These are phyloP conservation scores for Saturnispora gosingensis DNA, from an alignment of 805 yeast genomes.

Conservation along the genomic window DNA sequence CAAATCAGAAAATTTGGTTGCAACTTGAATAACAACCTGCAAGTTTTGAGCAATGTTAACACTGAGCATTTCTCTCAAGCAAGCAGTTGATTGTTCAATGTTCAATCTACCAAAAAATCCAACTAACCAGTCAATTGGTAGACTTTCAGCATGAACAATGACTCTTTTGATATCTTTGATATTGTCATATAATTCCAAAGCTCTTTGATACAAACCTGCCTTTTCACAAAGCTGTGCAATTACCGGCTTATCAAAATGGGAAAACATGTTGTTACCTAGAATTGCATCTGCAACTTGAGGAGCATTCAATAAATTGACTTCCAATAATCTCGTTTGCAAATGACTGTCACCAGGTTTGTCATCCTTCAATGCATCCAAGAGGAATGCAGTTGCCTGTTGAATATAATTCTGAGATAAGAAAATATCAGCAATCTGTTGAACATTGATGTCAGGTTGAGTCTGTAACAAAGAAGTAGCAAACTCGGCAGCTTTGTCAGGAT, in stretches of 20 bases:
- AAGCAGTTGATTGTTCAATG: constrained; percentile 85
- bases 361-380: constrained; percentile 88
- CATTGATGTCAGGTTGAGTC: constrained; percentile 54
- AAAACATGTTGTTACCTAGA: constrained; percentile 89
- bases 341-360: constrained; percentile 94
- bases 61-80: constrained; percentile 75
- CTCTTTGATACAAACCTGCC: constrained; percentile 93
- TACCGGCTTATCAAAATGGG: constrained; percentile 89
- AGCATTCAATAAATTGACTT: constrained; percentile 87
- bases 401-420: constrained; percentile 89
- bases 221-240: constrained; percentile 90
- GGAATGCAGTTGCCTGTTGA: constrained; percentile 96
- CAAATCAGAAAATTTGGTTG: constrained; percentile 90
- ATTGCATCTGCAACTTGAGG: constrained; percentile 99
- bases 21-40: constrained; percentile 91
- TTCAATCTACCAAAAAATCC: constrained; percentile 86
- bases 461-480: constrained; percentile 81
- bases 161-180: constrained; percentile 93
- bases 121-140: constrained; percentile 92
- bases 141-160: constrained; percentile 71
- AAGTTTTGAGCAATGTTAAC: constrained; percentile 72
- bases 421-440: constrained; percentile 85
- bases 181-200: constrained; percentile 91
- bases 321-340: constrained; percentile 87
- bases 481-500: constrained; percentile 97